Evolutionary conservation across 805 yeast genomes (phyloP), one percentile per base, ranked within the genome.

Genomic region (Candida hungchunana): DNA sequence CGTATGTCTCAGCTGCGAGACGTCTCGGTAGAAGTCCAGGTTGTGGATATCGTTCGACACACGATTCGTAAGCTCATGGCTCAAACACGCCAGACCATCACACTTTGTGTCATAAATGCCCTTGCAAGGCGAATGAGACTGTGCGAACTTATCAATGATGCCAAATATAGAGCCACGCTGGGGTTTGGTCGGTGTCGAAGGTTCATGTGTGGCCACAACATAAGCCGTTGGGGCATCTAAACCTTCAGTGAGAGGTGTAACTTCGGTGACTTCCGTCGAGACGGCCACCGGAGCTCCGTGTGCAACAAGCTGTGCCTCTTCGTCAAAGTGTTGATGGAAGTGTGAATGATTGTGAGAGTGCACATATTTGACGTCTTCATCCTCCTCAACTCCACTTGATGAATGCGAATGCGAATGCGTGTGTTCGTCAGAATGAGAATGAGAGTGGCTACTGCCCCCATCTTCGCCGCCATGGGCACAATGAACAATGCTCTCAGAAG

Each of bases 401-500:
- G 43, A 44, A 43, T 25, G 32, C 16, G 31, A 29, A 26, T 40
- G 45, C 5, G 25, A 16, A 27, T 40, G 47, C 3, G 44, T 31
- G 34, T 49, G 49, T 2, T 48, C 28, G 29, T 48, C 39, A 10
- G 42, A 29, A 16, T 43, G 40, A 7, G 26, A 27, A 35, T 52
- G 53, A 12, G 27, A 20, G 33, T 39, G 44, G 11, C 39, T 40
- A 31, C 44, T 42, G 31, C 35, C 45, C 16, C 45, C 47, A 12
- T 31, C 58, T 12, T 55, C 65, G 10, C 61, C 70, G 10, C 66
- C 76, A 50, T 88, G 96, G 12, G 77, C 82, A 59, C 96, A 88
- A 54, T 88, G 96, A 0, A 89, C 83, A 22, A 89, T 73, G 21
- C 89, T 79, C 55, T 85, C 85, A 33, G 90, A 76, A 0, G 97